phyloP scores from a whole-genome alignment of 2,329 filamentous ascomycete species.

The Calonectria pseudoturangicola region DNA sequence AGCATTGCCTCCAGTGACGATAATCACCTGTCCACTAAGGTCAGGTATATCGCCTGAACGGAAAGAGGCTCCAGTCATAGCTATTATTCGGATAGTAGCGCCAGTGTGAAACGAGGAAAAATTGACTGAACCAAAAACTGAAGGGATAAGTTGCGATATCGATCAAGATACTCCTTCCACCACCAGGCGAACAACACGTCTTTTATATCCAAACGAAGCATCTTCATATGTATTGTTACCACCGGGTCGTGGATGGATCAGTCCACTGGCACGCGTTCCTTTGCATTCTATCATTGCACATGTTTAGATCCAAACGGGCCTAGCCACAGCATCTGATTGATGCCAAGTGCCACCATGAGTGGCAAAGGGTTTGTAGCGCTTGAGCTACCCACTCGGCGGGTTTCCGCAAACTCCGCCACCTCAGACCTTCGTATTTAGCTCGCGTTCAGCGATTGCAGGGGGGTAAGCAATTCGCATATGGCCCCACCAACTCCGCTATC shows the following conservation, averaged over 20 bases:
- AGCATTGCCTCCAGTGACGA: slow-evolving; percentile 39
- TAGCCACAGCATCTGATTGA: background rate
- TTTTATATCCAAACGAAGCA: background rate
- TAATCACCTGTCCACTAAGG: slow-evolving; percentile 30
- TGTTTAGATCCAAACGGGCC: background rate
- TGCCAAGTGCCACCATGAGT: background rate
- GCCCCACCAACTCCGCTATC: background rate
- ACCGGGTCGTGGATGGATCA: background rate
- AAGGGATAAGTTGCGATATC: background rate
- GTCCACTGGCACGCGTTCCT: background rate
- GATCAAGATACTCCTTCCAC: background rate
- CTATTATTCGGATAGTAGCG: background rate
- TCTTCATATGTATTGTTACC: background rate
- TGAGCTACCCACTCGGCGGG: too few relatives aligned
- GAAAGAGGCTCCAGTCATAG: slow-evolving; percentile 19
- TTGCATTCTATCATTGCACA: background rate
- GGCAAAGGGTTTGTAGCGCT: too few relatives aligned
- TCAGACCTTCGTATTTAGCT: background rate
- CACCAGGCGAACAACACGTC: background rate
- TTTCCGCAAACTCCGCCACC: background rate
- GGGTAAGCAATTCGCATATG: slow-evolving; percentile 1
- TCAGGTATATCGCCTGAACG: slow-evolving; percentile 35
- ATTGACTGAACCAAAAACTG: too few relatives aligned
- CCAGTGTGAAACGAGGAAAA: background rate
- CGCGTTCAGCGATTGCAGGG: background rate